A percentile compares a stretch with the other conserved stretches of the same genome.
phyloP scores from a whole-genome alignment of 2,329 filamentous ascomycete genomes.

The Parafenestella ontariensis region DNA sequence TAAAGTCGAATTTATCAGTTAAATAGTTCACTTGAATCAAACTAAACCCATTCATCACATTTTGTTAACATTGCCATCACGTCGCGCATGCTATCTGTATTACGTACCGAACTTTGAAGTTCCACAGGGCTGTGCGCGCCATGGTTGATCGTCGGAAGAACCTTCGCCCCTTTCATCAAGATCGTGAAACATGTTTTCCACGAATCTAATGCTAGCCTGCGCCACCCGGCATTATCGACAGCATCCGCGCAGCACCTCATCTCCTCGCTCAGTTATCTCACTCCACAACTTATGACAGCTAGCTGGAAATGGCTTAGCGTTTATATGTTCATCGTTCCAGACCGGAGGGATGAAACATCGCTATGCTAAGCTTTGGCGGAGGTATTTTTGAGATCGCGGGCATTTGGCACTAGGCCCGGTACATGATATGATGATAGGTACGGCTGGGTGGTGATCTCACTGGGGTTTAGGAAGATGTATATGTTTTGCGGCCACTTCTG shows the following conservation, averaged over 20 bases:
- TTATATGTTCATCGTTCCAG: neutral
- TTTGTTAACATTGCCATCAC: neutral
- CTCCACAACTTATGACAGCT: neutral
- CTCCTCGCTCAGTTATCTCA: constrained; percentile 6
- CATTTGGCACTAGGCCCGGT: neutral
- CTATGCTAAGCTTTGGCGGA: neutral
- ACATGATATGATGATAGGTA: no score
- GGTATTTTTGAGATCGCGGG: neutral
- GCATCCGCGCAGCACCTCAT: neutral
- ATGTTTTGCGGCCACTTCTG: no score
- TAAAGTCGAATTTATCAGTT: neutral
- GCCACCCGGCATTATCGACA: neutral
- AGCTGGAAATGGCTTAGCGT: neutral
- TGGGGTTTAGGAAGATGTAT: no score
- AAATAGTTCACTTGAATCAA: neutral
- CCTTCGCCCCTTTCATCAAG: neutral
- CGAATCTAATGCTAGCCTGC: neutral
- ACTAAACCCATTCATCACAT: neutral
- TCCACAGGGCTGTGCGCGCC: neutral
- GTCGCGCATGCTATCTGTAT: no score
- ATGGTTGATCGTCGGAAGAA: neutral
- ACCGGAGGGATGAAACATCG: constrained; percentile 3
- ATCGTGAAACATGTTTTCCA: constrained; percentile 1
- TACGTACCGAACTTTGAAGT: neutral
- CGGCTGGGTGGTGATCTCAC: no score